Base-by-base conservation (phyloP, 2,329 filamentous ascomycete species). In the Drechslerella stenobrocha region DNA sequence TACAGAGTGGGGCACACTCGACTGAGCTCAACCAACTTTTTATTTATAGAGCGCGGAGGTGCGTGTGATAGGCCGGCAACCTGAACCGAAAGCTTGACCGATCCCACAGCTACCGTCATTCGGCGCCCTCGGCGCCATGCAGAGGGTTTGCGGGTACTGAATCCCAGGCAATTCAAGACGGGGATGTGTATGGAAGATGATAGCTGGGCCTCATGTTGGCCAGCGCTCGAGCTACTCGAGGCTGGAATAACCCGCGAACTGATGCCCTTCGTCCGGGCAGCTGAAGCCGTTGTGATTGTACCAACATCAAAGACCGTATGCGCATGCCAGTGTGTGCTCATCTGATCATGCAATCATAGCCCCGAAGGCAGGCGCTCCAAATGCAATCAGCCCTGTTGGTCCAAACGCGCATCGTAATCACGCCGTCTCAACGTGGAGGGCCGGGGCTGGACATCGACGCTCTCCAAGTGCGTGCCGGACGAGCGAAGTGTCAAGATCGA, bases 1-100 rank as follows among this genome's bases (percentile, higher is more conserved):
- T n/a, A n/a, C n/a, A n/a, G n/a, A n/a, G 37, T 42, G 37, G 37
- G 37, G 37, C 37, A 18, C 37, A 42, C 13, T 42, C n/a, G 37
- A n/a, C 37, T 18, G 7, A 20, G 37, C 37, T 5, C 13, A 42
- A n/a, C 37, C 37, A 20, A 42, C 9, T n/a, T 42, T 37, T 42
- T 42, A 42, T 42, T 42, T 42, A 42, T 42, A 42, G 37, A 42
- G 13, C 3, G 37, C 37, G 37, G 37, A 18, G 22, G 9, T 42
- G 9, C 18, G 8, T 42, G n/a, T 42, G 37, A 42, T 42, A 42
- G 37, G 37, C 37, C 22, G 28, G 28, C 28, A 11, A n/a, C 28
- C 28, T 5, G 37, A 20, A 42, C 37, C 9, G 7, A 4, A 18
- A 7, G 8, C 37, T 18, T 3, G 3, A 18, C 37, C n/a, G n/a